Evolutionary conservation across 441 rosid species (phyloP).

Genomic region (Euphorbia neoarborescens): DNA sequence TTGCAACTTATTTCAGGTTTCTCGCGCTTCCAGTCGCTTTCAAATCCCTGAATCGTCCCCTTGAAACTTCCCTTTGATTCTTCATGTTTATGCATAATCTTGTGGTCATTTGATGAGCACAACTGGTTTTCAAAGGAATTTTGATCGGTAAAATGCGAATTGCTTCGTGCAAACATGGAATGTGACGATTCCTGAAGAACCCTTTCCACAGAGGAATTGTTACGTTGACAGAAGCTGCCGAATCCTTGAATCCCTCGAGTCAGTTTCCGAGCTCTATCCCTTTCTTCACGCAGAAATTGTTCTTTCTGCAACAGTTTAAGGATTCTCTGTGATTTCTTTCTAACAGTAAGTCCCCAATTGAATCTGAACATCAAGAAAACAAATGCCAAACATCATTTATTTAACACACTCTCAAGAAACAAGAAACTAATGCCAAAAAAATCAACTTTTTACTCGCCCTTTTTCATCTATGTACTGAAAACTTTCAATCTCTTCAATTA

Average conservation of each 20-base stretch:
- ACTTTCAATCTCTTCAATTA: slow-evolving; percentile 40
- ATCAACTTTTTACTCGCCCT: slow-evolving; percentile 38
- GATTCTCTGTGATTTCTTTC: slow-evolving; percentile 67
- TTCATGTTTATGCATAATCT: slow-evolving; percentile 12
- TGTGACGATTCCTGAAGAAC: slow-evolving; percentile 32
- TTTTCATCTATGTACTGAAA: slow-evolving; percentile 75
- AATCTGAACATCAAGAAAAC: slow-evolving; percentile 38
- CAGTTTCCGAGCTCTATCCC: slow-evolving; percentile 65
- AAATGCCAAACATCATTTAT: neutral
- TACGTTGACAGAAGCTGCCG: slow-evolving; percentile 57
- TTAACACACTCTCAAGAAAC: neutral
- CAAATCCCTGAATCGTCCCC: neutral
- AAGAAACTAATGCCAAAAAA: neutral
- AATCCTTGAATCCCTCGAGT: slow-evolving; percentile 80
- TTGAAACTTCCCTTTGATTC: slow-evolving; percentile 14
- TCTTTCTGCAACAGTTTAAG: slow-evolving; percentile 59
- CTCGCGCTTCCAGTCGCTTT: slow-evolving; percentile 18
- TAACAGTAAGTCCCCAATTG: slow-evolving; percentile 80
- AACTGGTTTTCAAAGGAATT: slow-evolving; percentile 35
- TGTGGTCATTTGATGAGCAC: slow-evolving; percentile 8
- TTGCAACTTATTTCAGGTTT: slow-evolving; percentile 30
- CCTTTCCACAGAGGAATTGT: slow-evolving; percentile 31
- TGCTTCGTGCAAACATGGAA: slow-evolving; percentile 36
- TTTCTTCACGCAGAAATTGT: slow-evolving; percentile 57
- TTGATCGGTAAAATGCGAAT: slow-evolving; percentile 41